phyloP scores from a whole-genome alignment of 2,329 filamentous ascomycete species.

The Fusarium tupiense region DNA sequence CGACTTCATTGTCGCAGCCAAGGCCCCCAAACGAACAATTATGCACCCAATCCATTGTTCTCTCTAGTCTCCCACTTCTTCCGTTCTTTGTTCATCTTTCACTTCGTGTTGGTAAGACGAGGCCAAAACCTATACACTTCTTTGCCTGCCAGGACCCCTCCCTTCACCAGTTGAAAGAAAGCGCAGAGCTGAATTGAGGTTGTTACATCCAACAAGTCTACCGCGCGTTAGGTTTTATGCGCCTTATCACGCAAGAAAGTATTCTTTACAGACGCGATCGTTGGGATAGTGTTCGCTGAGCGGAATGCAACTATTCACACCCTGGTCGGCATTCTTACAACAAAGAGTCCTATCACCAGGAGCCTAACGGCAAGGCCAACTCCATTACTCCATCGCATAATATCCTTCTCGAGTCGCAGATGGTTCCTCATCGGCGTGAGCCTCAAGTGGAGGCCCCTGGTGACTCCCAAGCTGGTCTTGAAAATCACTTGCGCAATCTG shows the following conservation, averaged over 20 bases:
- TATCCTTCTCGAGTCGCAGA: not conserved
- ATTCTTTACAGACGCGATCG: not conserved
- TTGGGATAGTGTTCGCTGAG: not conserved
- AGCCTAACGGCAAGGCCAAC: not conserved
- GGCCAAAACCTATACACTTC: not conserved
- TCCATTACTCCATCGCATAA: not conserved
- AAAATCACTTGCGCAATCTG: conserved; percentile 67
- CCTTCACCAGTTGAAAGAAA: conserved; percentile 20
- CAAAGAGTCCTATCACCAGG: not conserved
- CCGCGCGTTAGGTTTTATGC: not conserved
- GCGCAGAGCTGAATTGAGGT: not conserved
- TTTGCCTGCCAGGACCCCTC: conserved; percentile 13
- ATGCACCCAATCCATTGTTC: not conserved
- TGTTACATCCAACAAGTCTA: not conserved
- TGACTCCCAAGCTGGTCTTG: conserved; percentile 50
- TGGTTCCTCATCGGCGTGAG: conserved; percentile 17
- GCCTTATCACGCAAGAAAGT: not conserved
- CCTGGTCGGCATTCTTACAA: conserved; percentile 15
- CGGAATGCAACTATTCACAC: conserved; percentile 13
- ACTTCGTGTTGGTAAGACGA: not conserved
- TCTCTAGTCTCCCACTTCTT: not conserved
- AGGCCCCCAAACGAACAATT: conserved; percentile 2
- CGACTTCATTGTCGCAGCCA: conserved; percentile 5
- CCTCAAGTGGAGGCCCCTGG: conserved; percentile 1
- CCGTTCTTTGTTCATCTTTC: not conserved